phyloP scores from a whole-genome alignment of 2,329 filamentous ascomycete species.

The Aureobasidium pullulans region DNA sequence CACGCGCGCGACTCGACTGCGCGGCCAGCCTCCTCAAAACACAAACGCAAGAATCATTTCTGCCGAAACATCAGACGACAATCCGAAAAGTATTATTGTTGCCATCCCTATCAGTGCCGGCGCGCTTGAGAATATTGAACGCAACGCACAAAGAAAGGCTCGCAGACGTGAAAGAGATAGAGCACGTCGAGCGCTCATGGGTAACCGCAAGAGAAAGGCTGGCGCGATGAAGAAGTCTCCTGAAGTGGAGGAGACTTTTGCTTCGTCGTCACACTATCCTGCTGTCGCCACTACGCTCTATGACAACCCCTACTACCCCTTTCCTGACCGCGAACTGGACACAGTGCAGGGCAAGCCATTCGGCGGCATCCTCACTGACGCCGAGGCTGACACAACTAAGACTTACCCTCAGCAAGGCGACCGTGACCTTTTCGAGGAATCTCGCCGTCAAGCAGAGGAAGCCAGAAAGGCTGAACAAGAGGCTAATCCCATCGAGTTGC shows the following conservation, averaged over 20 bases:
- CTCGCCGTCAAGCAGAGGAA: constrained; percentile 83
- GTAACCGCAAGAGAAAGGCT: constrained; percentile 30
- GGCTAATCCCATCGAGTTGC: constrained; percentile 46
- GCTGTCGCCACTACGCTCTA: constrained; percentile 56
- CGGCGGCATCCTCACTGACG: constrained; percentile 82
- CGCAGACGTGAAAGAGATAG: constrained; percentile 40
- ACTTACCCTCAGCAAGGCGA: constrained; percentile 77
- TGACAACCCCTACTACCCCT: constrained; percentile 75
- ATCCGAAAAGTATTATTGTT: constrained; percentile 45
- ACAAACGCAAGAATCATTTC: constrained; percentile 31
- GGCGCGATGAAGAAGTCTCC: not conserved
- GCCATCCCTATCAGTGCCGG: constrained; percentile 32
- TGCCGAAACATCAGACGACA: constrained; percentile 23
- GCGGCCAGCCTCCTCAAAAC: constrained; percentile 49
- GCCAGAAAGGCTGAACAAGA: constrained; percentile 70
- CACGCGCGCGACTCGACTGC: constrained; percentile 33
- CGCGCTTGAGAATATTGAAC: constrained; percentile 29
- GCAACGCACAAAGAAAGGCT: constrained; percentile 46
- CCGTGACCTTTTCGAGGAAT: constrained; percentile 78
- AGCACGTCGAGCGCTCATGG: constrained; percentile 21
- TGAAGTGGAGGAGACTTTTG: constrained; percentile 30
- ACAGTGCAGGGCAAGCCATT: constrained; percentile 91
- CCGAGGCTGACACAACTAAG: constrained; percentile 82
- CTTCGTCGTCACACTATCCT: constrained; percentile 43
- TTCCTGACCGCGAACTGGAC: constrained; percentile 81